Conservation (phyloP, 2,329 filamentous ascomycete species). For the Penicillium sp. region DNA sequence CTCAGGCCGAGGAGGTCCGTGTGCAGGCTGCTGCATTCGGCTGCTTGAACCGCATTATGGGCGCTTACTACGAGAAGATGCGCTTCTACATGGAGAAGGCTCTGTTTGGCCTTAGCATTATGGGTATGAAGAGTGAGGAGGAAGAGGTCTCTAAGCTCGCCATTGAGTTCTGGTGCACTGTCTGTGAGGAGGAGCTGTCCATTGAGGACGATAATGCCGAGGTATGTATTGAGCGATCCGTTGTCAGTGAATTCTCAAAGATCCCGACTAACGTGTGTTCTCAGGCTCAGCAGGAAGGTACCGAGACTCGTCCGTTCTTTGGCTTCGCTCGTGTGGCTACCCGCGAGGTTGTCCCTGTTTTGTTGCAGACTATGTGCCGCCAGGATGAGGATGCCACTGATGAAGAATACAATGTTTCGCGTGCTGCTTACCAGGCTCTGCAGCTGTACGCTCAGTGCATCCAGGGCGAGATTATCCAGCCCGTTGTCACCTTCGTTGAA, state of each 20-base stretch:
- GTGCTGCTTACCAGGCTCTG: slow-evolving; percentile 93
- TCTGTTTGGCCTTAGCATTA: slow-evolving; percentile 92
- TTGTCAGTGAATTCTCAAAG: background rate
- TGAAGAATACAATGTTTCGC: slow-evolving; percentile 95
- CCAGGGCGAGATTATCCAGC: slow-evolving; percentile 76
- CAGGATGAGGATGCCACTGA: slow-evolving; percentile 97
- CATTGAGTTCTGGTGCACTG: slow-evolving; percentile 99
- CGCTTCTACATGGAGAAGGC: slow-evolving; percentile 99
- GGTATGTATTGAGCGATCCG: slow-evolving; percentile 47
- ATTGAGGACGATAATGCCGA: slow-evolving; percentile 96
- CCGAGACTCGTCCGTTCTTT: slow-evolving; percentile 87
- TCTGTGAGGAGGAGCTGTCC: slow-evolving; percentile 96
- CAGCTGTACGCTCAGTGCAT: slow-evolving; percentile 95
- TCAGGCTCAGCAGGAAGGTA: slow-evolving; percentile 67
- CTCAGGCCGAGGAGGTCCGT: slow-evolving; percentile 83
- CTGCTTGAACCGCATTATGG: slow-evolving; percentile 98
- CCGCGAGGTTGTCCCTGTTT: slow-evolving; percentile 88
- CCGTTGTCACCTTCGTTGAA: slow-evolving; percentile 90
- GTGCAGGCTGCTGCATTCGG: slow-evolving; percentile 97
- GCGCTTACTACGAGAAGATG: slow-evolving; percentile 99
- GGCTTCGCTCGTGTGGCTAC: slow-evolving; percentile 94
- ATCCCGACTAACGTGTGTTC: background rate
- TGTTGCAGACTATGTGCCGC: slow-evolving; percentile 85
- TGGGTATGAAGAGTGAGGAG: slow-evolving; percentile 97
- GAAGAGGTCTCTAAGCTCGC: slow-evolving; percentile 98